Evolutionary conservation across 2,329 filamentous ascomycete species (phyloP).

Genomic region (Claviceps fusiformis): DNA sequence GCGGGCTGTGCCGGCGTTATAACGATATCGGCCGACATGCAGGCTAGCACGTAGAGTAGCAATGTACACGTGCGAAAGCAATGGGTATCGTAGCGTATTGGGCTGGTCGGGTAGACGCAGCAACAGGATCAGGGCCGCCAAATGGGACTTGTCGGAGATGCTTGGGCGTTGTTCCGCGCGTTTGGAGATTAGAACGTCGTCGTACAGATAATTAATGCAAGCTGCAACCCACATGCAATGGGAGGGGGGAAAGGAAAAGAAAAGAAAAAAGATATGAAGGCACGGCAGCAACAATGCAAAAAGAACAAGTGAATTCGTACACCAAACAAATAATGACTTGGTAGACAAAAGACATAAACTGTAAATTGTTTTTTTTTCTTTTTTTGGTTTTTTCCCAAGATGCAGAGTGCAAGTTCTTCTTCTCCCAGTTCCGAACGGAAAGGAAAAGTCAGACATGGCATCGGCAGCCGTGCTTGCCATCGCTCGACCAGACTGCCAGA

Average conservation of each 20-base stretch:
- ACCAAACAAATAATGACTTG: conserved; percentile 3
- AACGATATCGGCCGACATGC: conserved; percentile 20
- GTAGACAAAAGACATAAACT: conserved; percentile 6
- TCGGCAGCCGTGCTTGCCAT: conserved; percentile 17
- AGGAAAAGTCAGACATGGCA: conserved; percentile 8
- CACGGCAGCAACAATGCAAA: conserved; percentile 1
- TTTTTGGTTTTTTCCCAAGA: conserved; percentile 2
- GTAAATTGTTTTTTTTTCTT: not conserved
- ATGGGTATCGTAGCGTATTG: conserved; percentile 14
- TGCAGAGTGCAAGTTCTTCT: not conserved
- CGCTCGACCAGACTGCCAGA: conserved; percentile 11
- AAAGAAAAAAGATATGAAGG: not conserved
- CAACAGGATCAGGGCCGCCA: conserved; percentile 5
- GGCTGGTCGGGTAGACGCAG: conserved; percentile 21
- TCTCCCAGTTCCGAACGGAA: not conserved
- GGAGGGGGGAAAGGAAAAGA: not conserved
- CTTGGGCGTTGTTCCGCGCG: conserved; percentile 8
- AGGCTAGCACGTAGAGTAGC: conserved; percentile 5
- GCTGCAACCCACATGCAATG: conserved; percentile 3
- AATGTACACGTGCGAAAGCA: not conserved
- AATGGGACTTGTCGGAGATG: conserved; percentile 3
- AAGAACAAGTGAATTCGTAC: not conserved
- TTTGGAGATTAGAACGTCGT: conserved; percentile 4
- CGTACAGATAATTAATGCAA: conserved; percentile 5
- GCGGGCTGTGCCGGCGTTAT: conserved; percentile 18